Conservation (phyloP, 345 rosid species). For the Microcos paniculata region DNA sequence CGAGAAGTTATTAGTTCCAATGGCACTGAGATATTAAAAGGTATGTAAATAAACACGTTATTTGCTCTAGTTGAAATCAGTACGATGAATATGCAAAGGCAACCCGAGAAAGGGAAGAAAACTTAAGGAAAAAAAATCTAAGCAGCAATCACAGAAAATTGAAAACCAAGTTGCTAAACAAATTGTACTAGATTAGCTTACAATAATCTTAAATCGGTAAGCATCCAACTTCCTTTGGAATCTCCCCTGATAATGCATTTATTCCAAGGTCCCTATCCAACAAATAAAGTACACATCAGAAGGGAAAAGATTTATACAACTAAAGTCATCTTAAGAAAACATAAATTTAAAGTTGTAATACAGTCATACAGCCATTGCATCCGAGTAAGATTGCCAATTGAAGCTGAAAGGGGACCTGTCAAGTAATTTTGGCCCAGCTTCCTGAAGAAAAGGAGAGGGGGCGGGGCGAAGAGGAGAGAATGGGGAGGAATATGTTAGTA, state of each 20-base stretch:
- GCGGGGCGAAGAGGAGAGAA: too few species aligned
- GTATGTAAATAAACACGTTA: background rate
- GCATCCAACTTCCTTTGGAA: conserved; percentile 71
- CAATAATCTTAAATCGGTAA: conserved; percentile 47
- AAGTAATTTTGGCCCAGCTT: conserved; percentile 46
- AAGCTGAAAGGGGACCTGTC: conserved; percentile 48
- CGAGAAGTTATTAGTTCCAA: conserved; percentile 60
- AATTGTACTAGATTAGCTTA: conserved; percentile 33
- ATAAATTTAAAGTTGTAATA: background rate
- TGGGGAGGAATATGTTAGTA: background rate
- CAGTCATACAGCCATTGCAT: conserved; percentile 63
- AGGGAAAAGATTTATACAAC: background rate
- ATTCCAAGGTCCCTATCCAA: conserved; percentile 45
- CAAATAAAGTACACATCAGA: background rate
- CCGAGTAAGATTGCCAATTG: conserved; percentile 45
- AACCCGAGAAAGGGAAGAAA: background rate
- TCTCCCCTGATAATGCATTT: conserved; percentile 60
- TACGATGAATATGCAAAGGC: background rate
- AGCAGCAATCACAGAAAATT: background rate
- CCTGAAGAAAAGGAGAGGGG: conserved; percentile 32
- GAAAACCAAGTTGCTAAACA: background rate
- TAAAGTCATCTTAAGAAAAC: background rate
- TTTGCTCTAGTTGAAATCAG: background rate
- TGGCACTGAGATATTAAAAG: conserved; percentile 28
- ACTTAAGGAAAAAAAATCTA: background rate